Evolutionary conservation across 352 stramenopile genomes (phyloP).

Genomic region (Phytophthora hybrid): DNA sequence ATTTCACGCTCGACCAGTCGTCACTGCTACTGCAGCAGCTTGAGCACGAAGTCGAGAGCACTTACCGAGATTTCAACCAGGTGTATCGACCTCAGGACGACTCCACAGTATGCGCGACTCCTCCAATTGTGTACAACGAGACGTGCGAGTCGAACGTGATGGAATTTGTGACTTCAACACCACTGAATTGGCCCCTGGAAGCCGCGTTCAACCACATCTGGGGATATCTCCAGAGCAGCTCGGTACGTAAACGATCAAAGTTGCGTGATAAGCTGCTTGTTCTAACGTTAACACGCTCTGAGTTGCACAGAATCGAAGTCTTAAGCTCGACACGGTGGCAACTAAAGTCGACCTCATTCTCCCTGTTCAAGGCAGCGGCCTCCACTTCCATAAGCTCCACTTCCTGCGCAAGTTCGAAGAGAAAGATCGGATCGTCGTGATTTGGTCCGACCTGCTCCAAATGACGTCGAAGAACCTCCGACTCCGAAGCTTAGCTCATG

Average conservation of each 20-base stretch:
- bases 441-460: constrained; percentile 29
- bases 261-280: not conserved
- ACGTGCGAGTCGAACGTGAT: constrained; percentile 17
- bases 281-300: not conserved
- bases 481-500: constrained; percentile 6
- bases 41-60: constrained; percentile 17
- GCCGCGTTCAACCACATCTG: constrained; percentile 19
- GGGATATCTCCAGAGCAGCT: constrained; percentile 27
- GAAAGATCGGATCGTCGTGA: constrained; percentile 15
- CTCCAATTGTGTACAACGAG: constrained; percentile 21
- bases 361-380: not conserved
- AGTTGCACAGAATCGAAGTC: constrained; percentile 11
- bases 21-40: constrained; percentile 23
- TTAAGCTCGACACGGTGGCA: constrained; percentile 18
- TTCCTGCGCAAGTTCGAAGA: constrained; percentile 33
- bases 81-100: constrained; percentile 12
- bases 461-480: constrained; percentile 19
- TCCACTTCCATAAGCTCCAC: constrained; percentile 26
- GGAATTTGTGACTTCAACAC: constrained; percentile 26
- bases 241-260: constrained; percentile 6
- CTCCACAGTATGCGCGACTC: not conserved
- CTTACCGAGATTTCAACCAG: constrained; percentile 20
- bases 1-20: not conserved
- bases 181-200: constrained; percentile 23
- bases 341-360: not conserved